These are phyloP conservation scores for Panaeolus cyanescens DNA, from an alignment of 768 basidiomycete species.

Conservation along the genomic window DNA sequence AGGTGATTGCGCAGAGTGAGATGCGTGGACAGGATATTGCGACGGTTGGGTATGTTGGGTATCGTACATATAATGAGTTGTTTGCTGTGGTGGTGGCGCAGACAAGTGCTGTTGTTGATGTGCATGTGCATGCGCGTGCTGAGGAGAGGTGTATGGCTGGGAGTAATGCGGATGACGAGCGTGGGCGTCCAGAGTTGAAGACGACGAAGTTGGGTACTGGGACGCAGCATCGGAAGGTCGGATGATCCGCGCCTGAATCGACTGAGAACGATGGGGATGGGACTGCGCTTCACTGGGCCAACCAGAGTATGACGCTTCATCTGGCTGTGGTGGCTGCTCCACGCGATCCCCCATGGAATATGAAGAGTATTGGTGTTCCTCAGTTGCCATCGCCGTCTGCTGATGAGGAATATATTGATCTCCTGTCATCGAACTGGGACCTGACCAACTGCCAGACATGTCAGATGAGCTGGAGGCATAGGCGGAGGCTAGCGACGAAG, in stretches of 20 bases:
- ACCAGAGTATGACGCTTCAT: background rate
- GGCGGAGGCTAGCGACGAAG: background rate
- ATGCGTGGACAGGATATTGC: constrained; percentile 14
- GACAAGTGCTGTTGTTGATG: constrained; percentile 4
- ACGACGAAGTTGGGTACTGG: background rate
- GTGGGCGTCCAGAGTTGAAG: background rate
- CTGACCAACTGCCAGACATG: background rate
- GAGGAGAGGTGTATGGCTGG: background rate
- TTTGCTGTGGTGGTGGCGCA: constrained; percentile 1
- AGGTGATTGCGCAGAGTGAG: constrained; percentile 14
- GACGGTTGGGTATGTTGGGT: background rate
- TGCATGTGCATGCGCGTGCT: constrained; percentile 4
- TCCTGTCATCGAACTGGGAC: background rate
- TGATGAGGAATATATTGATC: background rate
- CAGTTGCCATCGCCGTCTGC: background rate
- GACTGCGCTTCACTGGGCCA: background rate
- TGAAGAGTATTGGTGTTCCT: background rate
- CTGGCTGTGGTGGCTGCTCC: background rate
- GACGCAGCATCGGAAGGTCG: background rate
- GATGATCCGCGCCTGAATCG: background rate
- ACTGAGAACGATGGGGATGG: background rate
- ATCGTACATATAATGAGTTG: constrained; percentile 7
- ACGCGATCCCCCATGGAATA: background rate
- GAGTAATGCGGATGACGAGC: background rate
- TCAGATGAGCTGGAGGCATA: background rate